phyloP scores from a whole-genome alignment of 1,284 basidiomycete genomes.

The Marasmius oreades region DNA sequence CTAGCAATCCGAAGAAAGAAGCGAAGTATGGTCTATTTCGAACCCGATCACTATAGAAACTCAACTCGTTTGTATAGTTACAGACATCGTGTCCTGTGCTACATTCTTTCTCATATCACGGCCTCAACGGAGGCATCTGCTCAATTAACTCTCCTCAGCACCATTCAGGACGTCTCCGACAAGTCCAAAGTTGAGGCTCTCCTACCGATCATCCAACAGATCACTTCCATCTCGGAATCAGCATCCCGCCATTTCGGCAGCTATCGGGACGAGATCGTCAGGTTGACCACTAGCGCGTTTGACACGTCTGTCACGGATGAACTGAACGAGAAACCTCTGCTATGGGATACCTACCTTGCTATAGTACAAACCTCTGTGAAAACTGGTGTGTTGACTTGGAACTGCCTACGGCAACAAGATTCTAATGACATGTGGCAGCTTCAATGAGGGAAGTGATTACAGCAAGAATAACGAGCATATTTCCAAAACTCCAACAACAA shows the following conservation, averaged over 20 bases:
- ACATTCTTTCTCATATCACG: conserved; percentile 78
- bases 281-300: conserved; percentile 53
- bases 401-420: not conserved
- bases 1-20: conserved; percentile 61
- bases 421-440: not conserved
- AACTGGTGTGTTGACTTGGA: conserved; percentile 1
- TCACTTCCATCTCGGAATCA: conserved; percentile 28
- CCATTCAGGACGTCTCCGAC: conserved; percentile 61
- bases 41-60: conserved; percentile 1
- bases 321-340: conserved; percentile 5
- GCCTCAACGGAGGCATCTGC: conserved; percentile 51
- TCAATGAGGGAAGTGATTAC: conserved; percentile 12
- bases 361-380: conserved; percentile 1
- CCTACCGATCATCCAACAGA: conserved; percentile 51
- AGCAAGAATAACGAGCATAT: conserved; percentile 48
- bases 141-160: conserved; percentile 57
- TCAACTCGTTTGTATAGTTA: conserved; percentile 42
- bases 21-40: conserved; percentile 42
- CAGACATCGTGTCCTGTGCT: conserved; percentile 76
- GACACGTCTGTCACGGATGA: conserved; percentile 33
- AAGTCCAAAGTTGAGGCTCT: conserved; percentile 63
- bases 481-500: conserved; percentile 44
- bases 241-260: conserved; percentile 20
- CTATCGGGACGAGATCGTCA: conserved; percentile 39
- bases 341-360: conserved; percentile 11